Conservation (phyloP, 1,139 yeast species). For the Geotrichum histeridarum region DNA sequence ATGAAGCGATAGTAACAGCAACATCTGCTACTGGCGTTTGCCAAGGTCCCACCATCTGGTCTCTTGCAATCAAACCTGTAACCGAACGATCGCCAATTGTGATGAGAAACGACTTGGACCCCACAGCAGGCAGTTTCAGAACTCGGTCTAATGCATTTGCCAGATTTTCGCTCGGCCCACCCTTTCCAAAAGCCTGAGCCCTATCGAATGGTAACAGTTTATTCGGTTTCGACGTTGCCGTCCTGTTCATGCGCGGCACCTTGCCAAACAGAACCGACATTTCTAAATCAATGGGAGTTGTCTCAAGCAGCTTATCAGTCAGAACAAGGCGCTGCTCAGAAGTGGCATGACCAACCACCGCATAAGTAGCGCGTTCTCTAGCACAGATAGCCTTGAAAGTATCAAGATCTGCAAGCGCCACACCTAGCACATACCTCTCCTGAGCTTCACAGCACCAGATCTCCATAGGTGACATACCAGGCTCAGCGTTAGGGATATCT, state of each 20-base stretch:
- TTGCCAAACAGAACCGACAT: constrained; percentile 96
- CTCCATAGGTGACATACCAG: constrained; percentile 99
- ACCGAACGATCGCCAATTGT: constrained; percentile 98
- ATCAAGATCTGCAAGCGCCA: constrained; percentile 70
- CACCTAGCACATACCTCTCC: constrained; percentile 94
- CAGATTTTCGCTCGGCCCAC: constrained; percentile 20
- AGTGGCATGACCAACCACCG: constrained; percentile 94
- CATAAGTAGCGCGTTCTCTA: constrained; percentile 94
- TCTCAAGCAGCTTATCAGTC: constrained; percentile 66
- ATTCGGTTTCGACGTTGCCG: constrained; percentile 61
- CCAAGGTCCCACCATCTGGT: constrained; percentile 99
- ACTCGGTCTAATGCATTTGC: constrained; percentile 65
- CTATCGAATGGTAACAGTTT: constrained; percentile 49
- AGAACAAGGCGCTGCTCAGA: constrained; percentile 76
- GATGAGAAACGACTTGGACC: constrained; percentile 87
- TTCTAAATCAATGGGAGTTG: constrained; percentile 91
- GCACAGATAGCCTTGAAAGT: constrained; percentile 73
- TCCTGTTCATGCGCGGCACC: constrained; percentile 89
- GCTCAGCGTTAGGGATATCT: constrained; percentile 83
- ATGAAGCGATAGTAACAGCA: constrained; percentile 89
- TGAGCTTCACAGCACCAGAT: constrained; percentile 99
- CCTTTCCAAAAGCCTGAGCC: constrained; percentile 24
- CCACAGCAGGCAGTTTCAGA: constrained; percentile 86
- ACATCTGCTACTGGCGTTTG: constrained; percentile 99
- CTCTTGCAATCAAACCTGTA: constrained; percentile 94